Evolutionary conservation across 2,329 filamentous ascomycete species (phyloP).

Genomic region (Penicillium sumatraense): DNA sequence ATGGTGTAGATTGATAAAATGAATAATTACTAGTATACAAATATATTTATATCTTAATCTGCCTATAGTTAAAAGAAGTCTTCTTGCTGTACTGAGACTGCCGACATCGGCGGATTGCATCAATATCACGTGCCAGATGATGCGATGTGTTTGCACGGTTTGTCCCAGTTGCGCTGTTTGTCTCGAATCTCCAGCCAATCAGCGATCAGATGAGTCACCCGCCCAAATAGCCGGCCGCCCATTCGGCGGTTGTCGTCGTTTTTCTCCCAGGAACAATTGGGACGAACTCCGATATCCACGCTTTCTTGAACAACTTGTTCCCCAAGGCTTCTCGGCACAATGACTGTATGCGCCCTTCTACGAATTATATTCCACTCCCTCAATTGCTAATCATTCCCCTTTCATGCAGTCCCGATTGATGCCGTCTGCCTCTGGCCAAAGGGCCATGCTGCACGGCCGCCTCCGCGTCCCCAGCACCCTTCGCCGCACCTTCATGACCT

Average conservation of each 20-base stretch:
- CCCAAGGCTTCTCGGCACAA: slow-evolving; percentile 6
- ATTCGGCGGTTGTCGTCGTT: slow-evolving; percentile 18
- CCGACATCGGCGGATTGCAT: slow-evolving; percentile 13
- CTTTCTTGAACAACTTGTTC: background rate
- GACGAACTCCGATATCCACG: background rate
- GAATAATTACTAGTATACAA: no score
- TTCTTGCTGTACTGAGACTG: no score
- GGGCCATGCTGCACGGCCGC: slow-evolving; percentile 26
- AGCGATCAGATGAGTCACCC: slow-evolving; percentile 18
- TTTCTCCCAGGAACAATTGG: slow-evolving; percentile 8
- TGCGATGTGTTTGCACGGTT: slow-evolving; percentile 13
- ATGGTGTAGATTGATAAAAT: no score
- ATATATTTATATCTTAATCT: no score
- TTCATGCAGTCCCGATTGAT: slow-evolving; percentile 23
- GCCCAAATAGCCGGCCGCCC: slow-evolving; percentile 14
- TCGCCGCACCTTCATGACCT: slow-evolving; percentile 36
- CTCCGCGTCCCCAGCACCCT: slow-evolving; percentile 25
- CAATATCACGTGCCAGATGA: background rate
- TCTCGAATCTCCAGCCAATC: slow-evolving; percentile 5
- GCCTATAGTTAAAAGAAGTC: no score
- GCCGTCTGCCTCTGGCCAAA: slow-evolving; percentile 20
- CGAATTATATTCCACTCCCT: background rate
- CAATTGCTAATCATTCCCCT: background rate
- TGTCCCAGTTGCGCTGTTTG: background rate
- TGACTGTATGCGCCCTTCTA: slow-evolving; percentile 18